Evolutionary conservation across 768 basidiomycete genomes (phyloP).

Genomic region (Nidularia sp.): DNA sequence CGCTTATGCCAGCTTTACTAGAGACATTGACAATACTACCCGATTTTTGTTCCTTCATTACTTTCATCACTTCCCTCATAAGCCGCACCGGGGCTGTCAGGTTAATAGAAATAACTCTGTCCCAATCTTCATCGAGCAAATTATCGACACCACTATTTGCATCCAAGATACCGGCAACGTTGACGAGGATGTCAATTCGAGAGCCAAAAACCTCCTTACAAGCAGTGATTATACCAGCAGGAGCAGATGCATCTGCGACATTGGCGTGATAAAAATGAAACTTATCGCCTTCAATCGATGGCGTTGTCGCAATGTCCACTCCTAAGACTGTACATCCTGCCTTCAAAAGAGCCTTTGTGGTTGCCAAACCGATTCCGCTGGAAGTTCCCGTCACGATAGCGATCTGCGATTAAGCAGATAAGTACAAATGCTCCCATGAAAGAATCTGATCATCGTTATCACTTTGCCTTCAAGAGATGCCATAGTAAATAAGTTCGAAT

Average conservation of each 20-base stretch:
- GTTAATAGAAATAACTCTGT: background rate
- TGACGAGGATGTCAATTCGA: constrained; percentile 4
- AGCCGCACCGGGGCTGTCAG: constrained; percentile 9
- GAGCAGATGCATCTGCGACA: background rate
- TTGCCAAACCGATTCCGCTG: constrained; percentile 5
- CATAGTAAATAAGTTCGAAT: no score
- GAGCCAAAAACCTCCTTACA: constrained; percentile 1
- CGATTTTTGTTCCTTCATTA: constrained; percentile 8
- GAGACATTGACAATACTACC: constrained; percentile 12
- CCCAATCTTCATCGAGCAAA: constrained; percentile 4
- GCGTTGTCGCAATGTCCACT: constrained; percentile 3
- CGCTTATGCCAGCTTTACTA: constrained; percentile 10
- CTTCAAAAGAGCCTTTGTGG: constrained; percentile 1
- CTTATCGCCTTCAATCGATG: background rate
- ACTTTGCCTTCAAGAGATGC: no score
- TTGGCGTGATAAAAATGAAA: constrained; percentile 1
- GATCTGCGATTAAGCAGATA: background rate
- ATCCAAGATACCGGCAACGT: constrained; percentile 5
- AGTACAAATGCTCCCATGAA: no score
- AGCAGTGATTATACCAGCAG: background rate
- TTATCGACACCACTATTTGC: background rate
- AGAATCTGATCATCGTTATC: no score
- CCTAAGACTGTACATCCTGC: constrained; percentile 3
- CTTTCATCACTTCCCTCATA: constrained; percentile 9
- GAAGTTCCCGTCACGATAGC: constrained; percentile 8